phyloP scores from a whole-genome alignment of 2,329 filamentous ascomycete genomes.

The Stenocarpella maydis region DNA sequence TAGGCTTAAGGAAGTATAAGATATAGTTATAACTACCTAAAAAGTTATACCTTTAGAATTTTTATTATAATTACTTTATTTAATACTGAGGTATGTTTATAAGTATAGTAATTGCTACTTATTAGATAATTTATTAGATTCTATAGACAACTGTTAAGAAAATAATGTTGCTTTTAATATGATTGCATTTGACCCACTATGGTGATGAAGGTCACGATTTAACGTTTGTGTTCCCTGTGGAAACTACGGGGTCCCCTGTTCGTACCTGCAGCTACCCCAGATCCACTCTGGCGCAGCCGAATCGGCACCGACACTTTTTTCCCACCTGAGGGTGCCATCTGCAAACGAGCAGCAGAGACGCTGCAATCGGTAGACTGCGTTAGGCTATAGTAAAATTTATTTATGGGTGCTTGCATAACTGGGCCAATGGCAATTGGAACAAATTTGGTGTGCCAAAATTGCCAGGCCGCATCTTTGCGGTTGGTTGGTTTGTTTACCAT shows the following conservation, averaged over 20 bases:
- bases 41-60: too few species aligned
- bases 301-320: slow-evolving; percentile 7
- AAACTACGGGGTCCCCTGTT: neutral
- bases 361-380: neutral
- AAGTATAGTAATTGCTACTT: too few species aligned
- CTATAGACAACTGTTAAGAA: too few species aligned
- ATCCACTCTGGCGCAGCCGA: neutral
- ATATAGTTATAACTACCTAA: too few species aligned
- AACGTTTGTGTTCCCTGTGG: too few species aligned
- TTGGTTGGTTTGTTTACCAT: neutral
- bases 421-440: neutral
- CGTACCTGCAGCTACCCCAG: slow-evolving; percentile 17
- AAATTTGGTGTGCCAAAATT: neutral
- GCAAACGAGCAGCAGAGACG: slow-evolving; percentile 11
- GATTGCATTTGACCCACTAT: too few species aligned
- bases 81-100: too few species aligned
- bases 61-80: too few species aligned
- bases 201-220: too few species aligned
- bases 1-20: too few species aligned
- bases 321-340: neutral
- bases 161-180: too few species aligned
- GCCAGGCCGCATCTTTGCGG: neutral
- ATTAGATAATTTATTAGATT: too few species aligned
- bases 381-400: neutral
- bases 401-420: neutral